phyloP scores from a whole-genome alignment of 164 flowering plant genomes.

The Piper betle region DNA sequence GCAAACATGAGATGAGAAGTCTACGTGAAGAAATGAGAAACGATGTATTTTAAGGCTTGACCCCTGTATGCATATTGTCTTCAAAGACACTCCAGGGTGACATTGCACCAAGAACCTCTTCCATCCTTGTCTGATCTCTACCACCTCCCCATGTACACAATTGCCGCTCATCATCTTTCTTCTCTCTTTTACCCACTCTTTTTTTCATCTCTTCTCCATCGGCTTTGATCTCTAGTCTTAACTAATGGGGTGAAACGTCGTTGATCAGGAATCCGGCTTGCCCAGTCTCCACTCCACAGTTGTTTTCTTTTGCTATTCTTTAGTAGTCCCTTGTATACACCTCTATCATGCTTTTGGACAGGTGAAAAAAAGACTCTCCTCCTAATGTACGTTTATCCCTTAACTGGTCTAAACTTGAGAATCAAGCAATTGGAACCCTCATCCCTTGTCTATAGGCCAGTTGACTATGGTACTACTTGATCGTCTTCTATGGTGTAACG shows the following conservation, averaged over 20 bases:
- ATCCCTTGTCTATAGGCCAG: too few relatives aligned
- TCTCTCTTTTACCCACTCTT: not conserved
- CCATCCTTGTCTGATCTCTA: not conserved
- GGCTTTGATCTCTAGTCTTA: not conserved
- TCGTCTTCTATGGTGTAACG: too few relatives aligned
- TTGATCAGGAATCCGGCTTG: conserved; percentile 25
- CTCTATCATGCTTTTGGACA: conserved; percentile 6
- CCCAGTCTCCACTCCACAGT: conserved; percentile 48
- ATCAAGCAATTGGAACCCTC: conserved; percentile 10
- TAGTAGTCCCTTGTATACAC: conserved; percentile 2
- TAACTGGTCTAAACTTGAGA: conserved; percentile 11
- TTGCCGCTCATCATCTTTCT: not conserved
- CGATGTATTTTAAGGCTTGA: not conserved
- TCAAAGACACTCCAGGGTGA: conserved; percentile 15
- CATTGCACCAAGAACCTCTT: conserved; percentile 1
- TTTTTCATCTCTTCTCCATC: too few relatives aligned
- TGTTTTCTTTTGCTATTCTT: conserved; percentile 12
- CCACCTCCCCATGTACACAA: not conserved
- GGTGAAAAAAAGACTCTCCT: conserved; percentile 3
- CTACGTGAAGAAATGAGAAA: not conserved
- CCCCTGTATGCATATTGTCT: conserved; percentile 6
- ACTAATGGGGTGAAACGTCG: conserved; percentile 13
- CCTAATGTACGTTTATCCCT: conserved; percentile 13
- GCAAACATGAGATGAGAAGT: not conserved
- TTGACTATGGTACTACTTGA: too few relatives aligned